These are phyloP conservation scores for Aspergillus chevalieri DNA, from an alignment of 2,329 filamentous ascomycete genomes.

Conservation along the genomic window DNA sequence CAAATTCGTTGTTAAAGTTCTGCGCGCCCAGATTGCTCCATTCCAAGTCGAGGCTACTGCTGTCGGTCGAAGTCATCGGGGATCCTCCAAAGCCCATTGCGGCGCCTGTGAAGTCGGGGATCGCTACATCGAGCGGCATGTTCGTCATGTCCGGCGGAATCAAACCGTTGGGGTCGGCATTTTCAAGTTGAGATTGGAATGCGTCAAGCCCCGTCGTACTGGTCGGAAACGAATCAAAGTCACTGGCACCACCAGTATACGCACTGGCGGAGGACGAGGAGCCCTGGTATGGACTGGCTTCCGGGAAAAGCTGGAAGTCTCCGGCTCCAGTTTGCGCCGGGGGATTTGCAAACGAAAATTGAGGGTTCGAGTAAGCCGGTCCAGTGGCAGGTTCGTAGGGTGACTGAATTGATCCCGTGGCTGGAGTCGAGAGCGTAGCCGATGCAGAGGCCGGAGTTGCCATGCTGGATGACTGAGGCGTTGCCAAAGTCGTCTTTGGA, in stretches of 20 bases:
- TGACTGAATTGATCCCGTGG: conserved; percentile 23
- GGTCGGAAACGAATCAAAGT: conserved; percentile 11
- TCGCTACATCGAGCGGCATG: conserved; percentile 15
- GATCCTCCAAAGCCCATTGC: conserved; percentile 17
- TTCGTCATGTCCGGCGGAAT: conserved; percentile 21
- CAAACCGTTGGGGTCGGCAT: conserved; percentile 19
- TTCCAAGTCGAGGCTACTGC: conserved; percentile 15
- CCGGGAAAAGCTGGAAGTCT: conserved; percentile 23
- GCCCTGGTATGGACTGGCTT: conserved; percentile 11
- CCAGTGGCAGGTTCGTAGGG: conserved; percentile 15
- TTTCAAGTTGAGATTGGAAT: conserved; percentile 23
- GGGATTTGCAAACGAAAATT: conserved; percentile 25
- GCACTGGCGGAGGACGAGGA: conserved; percentile 1
- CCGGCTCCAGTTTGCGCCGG: conserved; percentile 12
- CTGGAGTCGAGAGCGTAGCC: conserved; percentile 49
- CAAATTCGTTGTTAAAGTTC: conserved; percentile 18
- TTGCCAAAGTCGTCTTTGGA: conserved; percentile 43
- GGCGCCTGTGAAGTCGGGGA: conserved; percentile 16
- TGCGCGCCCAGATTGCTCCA: conserved; percentile 18
- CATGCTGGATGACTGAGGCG: conserved; percentile 55
- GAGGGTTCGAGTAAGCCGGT: conserved; percentile 8
- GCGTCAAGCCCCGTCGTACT: conserved; percentile 10
- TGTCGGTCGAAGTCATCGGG: conserved; percentile 16
- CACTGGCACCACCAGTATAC: conserved; percentile 10
- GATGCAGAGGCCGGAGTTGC: conserved; percentile 57